Evolutionary conservation across 805 yeast genomes (phyloP), one percentile per base, ranked within the genome.

Genomic region (Kuraishia ogatae): DNA sequence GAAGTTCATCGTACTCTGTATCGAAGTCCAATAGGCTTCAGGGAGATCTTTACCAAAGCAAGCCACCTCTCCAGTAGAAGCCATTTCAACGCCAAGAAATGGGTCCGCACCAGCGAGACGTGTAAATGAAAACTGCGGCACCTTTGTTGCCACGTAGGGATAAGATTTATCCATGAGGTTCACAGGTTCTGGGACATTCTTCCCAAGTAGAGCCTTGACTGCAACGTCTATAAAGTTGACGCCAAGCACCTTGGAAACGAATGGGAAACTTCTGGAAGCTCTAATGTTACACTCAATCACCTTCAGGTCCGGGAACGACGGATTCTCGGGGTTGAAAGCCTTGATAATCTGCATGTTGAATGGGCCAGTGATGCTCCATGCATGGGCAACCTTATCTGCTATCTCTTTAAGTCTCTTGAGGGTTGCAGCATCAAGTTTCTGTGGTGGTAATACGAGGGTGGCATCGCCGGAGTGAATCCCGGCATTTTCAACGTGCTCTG

Each of bases 391-490:
- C 76, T 90, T 92, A 65, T 86, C 93, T 56, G 98, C 92, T 64
- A 91, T 91, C 52, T 79, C 90, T 73, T 89, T 89, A 63, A 93
- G 78, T 67, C 97, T 82, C 24, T 64, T 73, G 80, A 92, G 77
- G 53, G 84, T 78, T 19, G 73, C 77, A 51, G 84, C 84, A 50
- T 84, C 82, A 58, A 94, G 77, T 57, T 78, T 75, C 71, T 86
- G 96, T 26, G 99, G 98, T 57, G 99, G 99, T 57, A 94, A 79
- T 53, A 93, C 84, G 66, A 93, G 82, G 29, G 98, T 91, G 54
- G 99, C 99, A 74, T 93, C 99, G 72, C 99, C 99, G 53, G 97
- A 92, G 76, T 93, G 99, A 57, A 94, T 87, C 79, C 99, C 99
- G 10, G 99, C 99, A 66, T 92, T 91, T 75, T 93, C 99, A 66